phyloP scores from a whole-genome alignment of 139 green algal genomes.

The Chlamydomonas urium region DNA sequence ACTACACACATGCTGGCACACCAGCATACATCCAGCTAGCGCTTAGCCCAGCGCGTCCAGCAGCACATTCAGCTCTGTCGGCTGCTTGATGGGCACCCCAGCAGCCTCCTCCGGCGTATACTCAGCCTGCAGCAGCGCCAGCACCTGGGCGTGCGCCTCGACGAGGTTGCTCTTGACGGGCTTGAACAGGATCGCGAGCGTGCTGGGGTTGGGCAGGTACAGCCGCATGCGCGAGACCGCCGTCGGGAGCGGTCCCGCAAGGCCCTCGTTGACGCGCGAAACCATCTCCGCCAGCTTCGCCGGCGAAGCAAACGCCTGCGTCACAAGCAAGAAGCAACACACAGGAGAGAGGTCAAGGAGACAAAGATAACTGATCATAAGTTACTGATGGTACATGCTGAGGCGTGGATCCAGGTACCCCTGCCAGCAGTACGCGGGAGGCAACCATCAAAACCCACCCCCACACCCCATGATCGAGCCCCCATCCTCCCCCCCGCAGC shows the following conservation, averaged over 20 bases:
- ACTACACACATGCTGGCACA: too few species aligned
- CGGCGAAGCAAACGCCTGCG: slow-evolving; percentile 86
- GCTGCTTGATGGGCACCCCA: slow-evolving; percentile 31
- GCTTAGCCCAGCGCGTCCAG: slow-evolving; percentile 34
- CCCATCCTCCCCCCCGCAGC: too few species aligned
- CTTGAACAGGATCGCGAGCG: slow-evolving; percentile 77
- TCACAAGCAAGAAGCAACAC: not conserved
- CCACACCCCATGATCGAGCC: too few species aligned
- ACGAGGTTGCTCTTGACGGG: slow-evolving; percentile 92
- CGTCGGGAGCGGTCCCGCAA: slow-evolving; percentile 59
- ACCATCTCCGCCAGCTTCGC: slow-evolving; percentile 78
- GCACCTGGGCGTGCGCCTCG: slow-evolving; percentile 89
- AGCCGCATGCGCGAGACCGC: slow-evolving; percentile 68
- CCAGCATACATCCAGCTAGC: too few species aligned
- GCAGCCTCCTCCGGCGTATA: slow-evolving; percentile 47
- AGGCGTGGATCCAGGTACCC: too few species aligned
- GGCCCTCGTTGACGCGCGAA: slow-evolving; percentile 63
- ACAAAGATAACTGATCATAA: too few species aligned
- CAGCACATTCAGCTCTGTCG: slow-evolving; percentile 43
- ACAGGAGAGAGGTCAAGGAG: too few species aligned
- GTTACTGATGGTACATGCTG: too few species aligned
- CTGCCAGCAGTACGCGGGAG: too few species aligned
- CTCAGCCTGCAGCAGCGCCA: slow-evolving; percentile 58
- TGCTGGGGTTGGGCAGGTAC: slow-evolving; percentile 79
- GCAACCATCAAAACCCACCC: too few species aligned